These are phyloP conservation scores for Pseudogymnoascus sp. DNA, from an alignment of 2,329 filamentous ascomycete genomes.

Conservation along the genomic window DNA sequence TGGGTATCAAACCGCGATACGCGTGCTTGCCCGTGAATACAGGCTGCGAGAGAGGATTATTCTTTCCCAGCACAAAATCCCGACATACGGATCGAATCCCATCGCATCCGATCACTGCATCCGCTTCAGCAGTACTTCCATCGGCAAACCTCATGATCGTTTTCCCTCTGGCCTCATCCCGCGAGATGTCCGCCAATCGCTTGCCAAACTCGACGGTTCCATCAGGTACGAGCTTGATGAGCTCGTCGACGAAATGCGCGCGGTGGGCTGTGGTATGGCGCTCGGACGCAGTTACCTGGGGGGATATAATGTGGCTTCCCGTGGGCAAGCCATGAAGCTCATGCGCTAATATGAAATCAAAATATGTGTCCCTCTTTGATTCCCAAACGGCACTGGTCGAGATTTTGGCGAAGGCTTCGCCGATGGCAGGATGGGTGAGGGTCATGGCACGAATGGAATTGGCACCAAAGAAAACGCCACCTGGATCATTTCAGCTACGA, in stretches of 20 bases:
- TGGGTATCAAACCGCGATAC: constrained; percentile 54
- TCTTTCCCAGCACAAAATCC: constrained; percentile 38
- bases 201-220: constrained; percentile 25
- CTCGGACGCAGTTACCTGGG: not conserved
- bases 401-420: constrained; percentile 13
- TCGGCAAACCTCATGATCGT: constrained; percentile 33
- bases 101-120: constrained; percentile 49
- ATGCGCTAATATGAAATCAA: constrained; percentile 7
- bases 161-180: constrained; percentile 12
- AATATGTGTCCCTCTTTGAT: constrained; percentile 9
- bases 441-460: constrained; percentile 15
- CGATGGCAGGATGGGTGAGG: constrained; percentile 15
- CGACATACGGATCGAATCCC: constrained; percentile 51
- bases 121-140: constrained; percentile 33
- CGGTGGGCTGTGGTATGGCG: constrained; percentile 17
- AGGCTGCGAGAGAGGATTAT: constrained; percentile 15
- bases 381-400: constrained; percentile 11
- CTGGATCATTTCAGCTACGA: constrained; percentile 1
- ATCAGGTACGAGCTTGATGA: constrained; percentile 33
- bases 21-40: constrained; percentile 50
- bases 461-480: constrained; percentile 18
- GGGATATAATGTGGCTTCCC: constrained; percentile 2
- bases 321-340: constrained; percentile 4
- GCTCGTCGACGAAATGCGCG: constrained; percentile 34
- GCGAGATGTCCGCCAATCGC: constrained; percentile 22